Evolutionary conservation across 2,329 filamentous ascomycete genomes (phyloP).

Genomic region (Cladosporium sp.): DNA sequence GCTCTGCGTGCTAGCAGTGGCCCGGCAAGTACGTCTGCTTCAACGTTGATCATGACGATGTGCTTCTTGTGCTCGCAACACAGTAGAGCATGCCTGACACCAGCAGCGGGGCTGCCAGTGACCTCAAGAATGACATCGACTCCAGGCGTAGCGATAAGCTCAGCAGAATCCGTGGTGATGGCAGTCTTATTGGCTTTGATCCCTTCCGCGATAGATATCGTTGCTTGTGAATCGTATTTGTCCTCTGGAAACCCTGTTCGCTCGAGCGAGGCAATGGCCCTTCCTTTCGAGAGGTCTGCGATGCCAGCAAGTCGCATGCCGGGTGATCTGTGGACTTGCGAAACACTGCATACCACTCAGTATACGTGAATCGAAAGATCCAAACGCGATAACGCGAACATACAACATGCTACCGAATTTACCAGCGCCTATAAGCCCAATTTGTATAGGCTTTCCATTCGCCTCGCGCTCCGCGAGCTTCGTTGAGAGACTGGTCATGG

Average conservation of each 20-base stretch:
- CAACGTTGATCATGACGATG: constrained; percentile 48
- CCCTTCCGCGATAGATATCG: constrained; percentile 36
- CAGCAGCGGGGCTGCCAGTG: constrained; percentile 42
- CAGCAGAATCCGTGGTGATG: constrained; percentile 41
- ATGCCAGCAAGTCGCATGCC: constrained; percentile 43
- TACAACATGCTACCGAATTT: constrained; percentile 44
- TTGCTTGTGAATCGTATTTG: constrained; percentile 35
- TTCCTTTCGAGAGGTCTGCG: constrained; percentile 40
- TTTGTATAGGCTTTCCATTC: constrained; percentile 37
- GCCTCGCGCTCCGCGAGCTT: constrained; percentile 40
- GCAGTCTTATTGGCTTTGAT: constrained; percentile 39
- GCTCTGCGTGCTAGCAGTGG: constrained; percentile 40
- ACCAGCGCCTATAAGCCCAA: constrained; percentile 45
- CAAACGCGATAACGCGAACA: background rate
- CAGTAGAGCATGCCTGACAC: constrained; percentile 41
- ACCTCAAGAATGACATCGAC: constrained; percentile 45
- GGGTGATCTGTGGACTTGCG: constrained; percentile 41
- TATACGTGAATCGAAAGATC: background rate
- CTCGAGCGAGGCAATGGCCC: constrained; percentile 39
- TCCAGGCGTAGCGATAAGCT: constrained; percentile 40
- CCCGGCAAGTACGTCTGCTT: constrained; percentile 43
- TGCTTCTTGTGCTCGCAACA: constrained; percentile 48
- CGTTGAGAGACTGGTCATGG: constrained; percentile 39
- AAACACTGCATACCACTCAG: constrained; percentile 30
- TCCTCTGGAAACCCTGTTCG: constrained; percentile 39